phyloP scores from a whole-genome alignment of 2,329 filamentous ascomycete species.

The Fusarium sp. region DNA sequence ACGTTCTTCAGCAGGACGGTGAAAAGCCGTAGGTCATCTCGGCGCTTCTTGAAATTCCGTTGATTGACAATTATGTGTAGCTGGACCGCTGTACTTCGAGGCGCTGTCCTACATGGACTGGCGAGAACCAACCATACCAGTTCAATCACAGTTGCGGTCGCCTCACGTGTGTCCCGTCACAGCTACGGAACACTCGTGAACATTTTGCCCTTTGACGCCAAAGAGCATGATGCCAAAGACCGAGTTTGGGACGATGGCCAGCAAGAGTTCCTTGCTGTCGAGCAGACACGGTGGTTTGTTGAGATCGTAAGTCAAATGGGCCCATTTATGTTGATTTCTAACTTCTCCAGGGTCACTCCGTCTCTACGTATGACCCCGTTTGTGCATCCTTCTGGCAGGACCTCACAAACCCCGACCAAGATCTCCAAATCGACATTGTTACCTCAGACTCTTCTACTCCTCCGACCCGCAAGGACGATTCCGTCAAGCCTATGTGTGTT shows the following conservation, averaged over 20 bases:
- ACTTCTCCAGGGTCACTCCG: slow-evolving; percentile 24
- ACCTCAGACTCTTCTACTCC: slow-evolving; percentile 9
- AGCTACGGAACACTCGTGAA: slow-evolving; percentile 43
- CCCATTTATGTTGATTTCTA: neutral
- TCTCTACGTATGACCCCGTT: slow-evolving; percentile 14
- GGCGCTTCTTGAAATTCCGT: accelerated
- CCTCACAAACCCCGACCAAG: neutral
- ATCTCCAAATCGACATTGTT: slow-evolving; percentile 20
- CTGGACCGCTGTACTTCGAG: slow-evolving; percentile 50
- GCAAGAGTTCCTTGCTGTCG: slow-evolving; percentile 17
- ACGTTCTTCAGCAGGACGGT: slow-evolving; percentile 47
- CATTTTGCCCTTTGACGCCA: slow-evolving; percentile 15
- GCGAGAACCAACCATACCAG: neutral
- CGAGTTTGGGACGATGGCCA: slow-evolving; percentile 22
- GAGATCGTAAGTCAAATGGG: slow-evolving; percentile 20
- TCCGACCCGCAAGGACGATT: slow-evolving; percentile 2
- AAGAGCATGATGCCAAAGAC: slow-evolving; percentile 32
- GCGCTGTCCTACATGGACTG: slow-evolving; percentile 46
- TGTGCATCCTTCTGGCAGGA: slow-evolving; percentile 20
- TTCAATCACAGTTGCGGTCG: slow-evolving; percentile 27
- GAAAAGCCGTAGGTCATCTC: slow-evolving; percentile 46
- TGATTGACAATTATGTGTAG: slow-evolving; percentile 22
- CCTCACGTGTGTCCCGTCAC: slow-evolving; percentile 43
- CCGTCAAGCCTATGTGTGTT: slow-evolving; percentile 29
- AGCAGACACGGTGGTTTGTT: slow-evolving; percentile 48